phyloP scores from a whole-genome alignment of 306 rosid genomes.

The Medicago lupulina region DNA sequence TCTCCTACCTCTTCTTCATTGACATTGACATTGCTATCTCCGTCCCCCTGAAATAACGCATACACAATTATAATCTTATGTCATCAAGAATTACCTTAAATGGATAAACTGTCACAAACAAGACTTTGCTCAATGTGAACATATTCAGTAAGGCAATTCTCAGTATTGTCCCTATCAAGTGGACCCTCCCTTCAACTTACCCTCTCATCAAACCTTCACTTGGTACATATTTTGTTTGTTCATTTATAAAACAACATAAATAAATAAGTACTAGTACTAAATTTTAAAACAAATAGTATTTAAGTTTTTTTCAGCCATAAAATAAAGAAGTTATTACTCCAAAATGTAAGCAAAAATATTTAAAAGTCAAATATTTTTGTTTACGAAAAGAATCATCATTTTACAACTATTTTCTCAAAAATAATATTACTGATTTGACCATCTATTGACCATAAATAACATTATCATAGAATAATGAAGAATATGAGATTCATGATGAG shows the following conservation, averaged over 20 bases:
- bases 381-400: too few relatives aligned
- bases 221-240: background rate
- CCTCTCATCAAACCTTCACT: slow-evolving; percentile 12
- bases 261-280: too few relatives aligned
- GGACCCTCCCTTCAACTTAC: slow-evolving; percentile 25
- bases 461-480: slow-evolving; percentile 21
- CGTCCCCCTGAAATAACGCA: slow-evolving; percentile 51
- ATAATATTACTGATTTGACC: too few relatives aligned
- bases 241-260: background rate
- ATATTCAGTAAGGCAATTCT: background rate
- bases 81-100: slow-evolving; percentile 45
- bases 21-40: slow-evolving; percentile 34
- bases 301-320: too few relatives aligned
- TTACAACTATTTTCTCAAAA: too few relatives aligned
- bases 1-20: background rate
- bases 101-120: slow-evolving; percentile 38
- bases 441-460: too few relatives aligned
- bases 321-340: too few relatives aligned
- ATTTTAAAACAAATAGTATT: too few relatives aligned
- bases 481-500: slow-evolving; percentile 1
- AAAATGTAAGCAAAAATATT: too few relatives aligned
- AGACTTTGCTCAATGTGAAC: slow-evolving; percentile 36
- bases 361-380: too few relatives aligned
- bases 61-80: background rate
- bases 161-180: slow-evolving; percentile 38